Percentiles rank a stretch among this genome's conserved stretches.
Conservation (phyloP, 495 filamentous ascomycete species). For the Jackrogersella minutella region DNA sequence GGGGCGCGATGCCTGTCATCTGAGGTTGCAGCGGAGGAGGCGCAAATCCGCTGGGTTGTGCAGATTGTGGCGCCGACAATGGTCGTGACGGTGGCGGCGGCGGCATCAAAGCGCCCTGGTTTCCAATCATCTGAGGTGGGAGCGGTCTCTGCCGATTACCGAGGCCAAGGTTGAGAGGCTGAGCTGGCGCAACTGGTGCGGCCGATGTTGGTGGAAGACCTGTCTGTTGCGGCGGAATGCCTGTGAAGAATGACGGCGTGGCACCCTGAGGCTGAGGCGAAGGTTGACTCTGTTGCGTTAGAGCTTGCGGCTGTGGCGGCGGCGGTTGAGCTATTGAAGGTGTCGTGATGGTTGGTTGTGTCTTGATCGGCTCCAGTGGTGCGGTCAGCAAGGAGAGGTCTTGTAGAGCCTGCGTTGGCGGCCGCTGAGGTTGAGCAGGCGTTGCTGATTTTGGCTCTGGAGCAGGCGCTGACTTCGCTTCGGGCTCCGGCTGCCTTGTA, state of each 20-base stretch:
- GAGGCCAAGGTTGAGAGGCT: conserved; percentile 51
- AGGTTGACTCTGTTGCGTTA: conserved; percentile 59
- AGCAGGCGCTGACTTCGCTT: conserved; percentile 38
- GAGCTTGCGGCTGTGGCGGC: conserved; percentile 46
- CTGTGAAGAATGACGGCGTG: conserved; percentile 59
- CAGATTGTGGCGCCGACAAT: conserved; percentile 87
- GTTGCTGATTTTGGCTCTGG: conserved; percentile 44
- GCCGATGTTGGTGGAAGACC: conserved; percentile 46
- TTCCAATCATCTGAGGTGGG: conserved; percentile 67
- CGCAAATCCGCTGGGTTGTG: conserved; percentile 75
- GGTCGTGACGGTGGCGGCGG: conserved; percentile 86
- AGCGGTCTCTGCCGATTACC: conserved; percentile 74
- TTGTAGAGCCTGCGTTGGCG: conserved; percentile 74
- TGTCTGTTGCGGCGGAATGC: conserved; percentile 45
- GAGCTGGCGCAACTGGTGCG: conserved; percentile 31
- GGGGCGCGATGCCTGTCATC: conserved; percentile 80
- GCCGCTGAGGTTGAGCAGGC: conserved; percentile 54
- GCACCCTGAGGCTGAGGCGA: conserved; percentile 57
- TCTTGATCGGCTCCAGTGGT: conserved; percentile 77
- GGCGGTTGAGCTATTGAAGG: conserved; percentile 53
- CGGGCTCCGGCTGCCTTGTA: conserved; percentile 66
- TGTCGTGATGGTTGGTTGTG: conserved; percentile 58
- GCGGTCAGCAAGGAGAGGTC: conserved; percentile 79
- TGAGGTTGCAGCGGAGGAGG: conserved; percentile 82
- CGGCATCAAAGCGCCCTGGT: conserved; percentile 68